These are phyloP conservation scores for Trametes sp. DNA, from an alignment of 1,284 basidiomycete genomes.

Conservation along the genomic window DNA sequence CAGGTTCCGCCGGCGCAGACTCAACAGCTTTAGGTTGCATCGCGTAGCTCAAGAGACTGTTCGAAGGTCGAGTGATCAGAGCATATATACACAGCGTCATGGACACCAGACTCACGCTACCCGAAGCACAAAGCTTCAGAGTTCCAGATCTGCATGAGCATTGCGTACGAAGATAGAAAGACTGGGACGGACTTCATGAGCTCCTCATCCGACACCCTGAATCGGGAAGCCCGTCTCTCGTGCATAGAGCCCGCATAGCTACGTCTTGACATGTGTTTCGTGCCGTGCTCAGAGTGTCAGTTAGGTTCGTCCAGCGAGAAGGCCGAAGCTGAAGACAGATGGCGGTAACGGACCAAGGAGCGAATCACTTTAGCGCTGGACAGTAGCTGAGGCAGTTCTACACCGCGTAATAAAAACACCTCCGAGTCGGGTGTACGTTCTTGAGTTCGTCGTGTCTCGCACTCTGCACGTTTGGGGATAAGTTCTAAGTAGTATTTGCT, in stretches of 20 bases:
- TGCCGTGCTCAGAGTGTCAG: background rate
- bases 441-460: too few relatives aligned
- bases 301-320: conserved; percentile 9
- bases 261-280: conserved; percentile 60
- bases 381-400: background rate
- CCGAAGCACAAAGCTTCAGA: conserved; percentile 72
- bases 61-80: conserved; percentile 17
- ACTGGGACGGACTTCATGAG: conserved; percentile 73
- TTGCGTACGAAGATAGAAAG: conserved; percentile 17
- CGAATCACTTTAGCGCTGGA: background rate
- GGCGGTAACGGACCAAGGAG: background rate
- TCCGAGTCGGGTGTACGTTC: background rate
- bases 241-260: conserved; percentile 73
- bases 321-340: conserved; percentile 6
- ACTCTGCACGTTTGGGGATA: too few relatives aligned
- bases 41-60: conserved; percentile 72
- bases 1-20: conserved; percentile 46
- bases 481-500: too few relatives aligned
- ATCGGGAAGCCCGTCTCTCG: conserved; percentile 74
- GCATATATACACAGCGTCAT: background rate
- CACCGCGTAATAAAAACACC: background rate
- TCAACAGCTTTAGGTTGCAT: conserved; percentile 67
- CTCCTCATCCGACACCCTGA: conserved; percentile 81
- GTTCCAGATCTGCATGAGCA: conserved; percentile 11
- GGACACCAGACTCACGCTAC: conserved; percentile 66